Evolutionary conservation across 129 eudicot species (phyloP), one percentile per base, ranked within the genome.

Genomic region (Arctium lappa): DNA sequence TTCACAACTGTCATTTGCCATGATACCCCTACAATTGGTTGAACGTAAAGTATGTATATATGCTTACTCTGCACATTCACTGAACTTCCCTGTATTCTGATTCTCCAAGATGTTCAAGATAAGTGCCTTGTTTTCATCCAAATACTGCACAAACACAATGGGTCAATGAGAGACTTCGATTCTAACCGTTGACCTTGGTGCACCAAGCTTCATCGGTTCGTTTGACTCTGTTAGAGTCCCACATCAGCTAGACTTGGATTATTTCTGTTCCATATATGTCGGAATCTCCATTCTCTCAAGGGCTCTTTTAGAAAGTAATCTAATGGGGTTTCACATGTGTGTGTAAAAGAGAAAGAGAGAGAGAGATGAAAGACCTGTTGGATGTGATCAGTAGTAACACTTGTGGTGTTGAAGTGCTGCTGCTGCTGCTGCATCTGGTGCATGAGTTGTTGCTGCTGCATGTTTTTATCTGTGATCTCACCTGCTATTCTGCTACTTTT

Each of bases 91-190:
- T 30, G 89, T 69, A 80, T 82, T 90, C 83, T 90, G 93, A 81
- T 90, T 90, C 80, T 90, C 91, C 56, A 90, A 60, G 78, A 90
- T 90, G 74, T 84, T 86, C 83, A 90, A 78, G 56, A 90, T 90
- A 78, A 90, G 85, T 22, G 90, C 85, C 87, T 90, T 90, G 91
- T 90, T 90, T 85, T 90, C 93, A 81, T 90, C 91, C 86, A 90
- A 76, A 86, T 87, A 90, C 93, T 90, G 85, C 86, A 82, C 75
- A 79, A 70, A 60, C 3, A 34, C 69, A 11, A 62, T 27, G 36
- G 74, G 72, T 36, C 30, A 31, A 15, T 40, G 2, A 6, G 34
- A 63, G 15, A 3, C 1, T 36, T 44, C 27, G 71, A 82, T 73
- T 18, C 10, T 8, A 32, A 75, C 12, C 32, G 76, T 29, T 7